Base-by-base conservation (phyloP, 257 asterid species). In the Verbena officinalis region DNA sequence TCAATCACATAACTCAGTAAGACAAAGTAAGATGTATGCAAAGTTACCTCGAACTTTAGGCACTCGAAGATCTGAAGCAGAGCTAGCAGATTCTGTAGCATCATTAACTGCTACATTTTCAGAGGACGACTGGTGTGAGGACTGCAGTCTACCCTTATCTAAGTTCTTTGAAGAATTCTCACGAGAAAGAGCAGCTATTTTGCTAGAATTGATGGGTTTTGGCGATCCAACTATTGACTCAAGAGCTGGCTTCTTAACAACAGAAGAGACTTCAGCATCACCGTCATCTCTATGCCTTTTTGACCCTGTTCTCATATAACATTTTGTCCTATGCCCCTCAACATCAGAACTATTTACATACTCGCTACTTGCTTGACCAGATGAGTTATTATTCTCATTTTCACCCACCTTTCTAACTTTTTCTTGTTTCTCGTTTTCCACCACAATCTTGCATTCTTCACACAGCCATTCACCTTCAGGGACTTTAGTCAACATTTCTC, bases 381-480 rank as follows among this genome's bases (percentile, higher is more conserved):
- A 77, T 50, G 84, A 80, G 75, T 67, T 67, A 66, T 50, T 78
- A 78, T 82, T 84, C 59, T 73, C 91, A 75, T 55, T 76, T 59
- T 71, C 86, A 70, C 77, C 80, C 57, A 71, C 16, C 78, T 39
- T 77, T 40, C 54, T 83, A 45, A 55, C 56, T 73, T 77, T 84
- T 62, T 71, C 84, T 65, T 66, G 85, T 77, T 75, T 78, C 56
- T 40, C 74, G 65, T 71, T 74, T 55, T 60, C 80, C 31, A 52
- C 82, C 75, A 70, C 64, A n/a, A 58, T 66, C 68, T 77, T 77
- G 81, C 99, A 94, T 64, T 88, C 99, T 80, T 88, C 99, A 76
- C 99, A 94, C 70, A 88, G 73, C 97, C 97, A 94, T 59, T 83
- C 88, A 59, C 84, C 86, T 63, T 84, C 93, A 24, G 99, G 98